Evolutionary conservation across 2,329 filamentous ascomycete genomes (phyloP), one percentile per base, ranked within the genome.

Genomic region (Colletotrichum navitas): DNA sequence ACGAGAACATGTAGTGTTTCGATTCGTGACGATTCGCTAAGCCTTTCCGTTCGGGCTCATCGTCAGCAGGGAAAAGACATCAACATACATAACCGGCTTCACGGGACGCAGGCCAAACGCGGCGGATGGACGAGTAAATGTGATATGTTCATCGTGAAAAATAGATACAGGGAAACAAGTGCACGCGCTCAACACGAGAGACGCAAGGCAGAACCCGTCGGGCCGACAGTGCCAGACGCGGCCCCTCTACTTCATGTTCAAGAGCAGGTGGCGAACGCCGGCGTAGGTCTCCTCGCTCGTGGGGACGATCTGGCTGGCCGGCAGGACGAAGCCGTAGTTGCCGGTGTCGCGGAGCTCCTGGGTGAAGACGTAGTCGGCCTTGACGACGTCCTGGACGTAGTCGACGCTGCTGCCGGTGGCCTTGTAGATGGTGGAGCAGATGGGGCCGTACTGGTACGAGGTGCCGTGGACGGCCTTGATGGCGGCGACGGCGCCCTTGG

Each of bases 401-500:
- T 88, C 86, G 29, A 84, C 82, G 56, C 81, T 83, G 65, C 77
- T 81, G 29, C 84, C 85, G 0, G 82, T 80, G 0, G 88, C 87
- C 73, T 87, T 83, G 79, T 92, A 92, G 74, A 92, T 89, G 39
- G 88, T 91, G 52, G 80, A 80, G 79, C 90, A 92, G 73, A 89
- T 87, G 2, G 88, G 85, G 0, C 87, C 86, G 56, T 85, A 82
- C 18, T 77, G 63, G 75, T 83, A 86, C 3, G 67, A 66, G 12
- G 79, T 78, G 29, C 83, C 83, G 66, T 85, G 80, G 21, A 84
- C 79, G 1, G 76, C 75, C 29, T 75, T 80, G 75, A 92, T 87
- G 29, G 88, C 89, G 2, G 83, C 81, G 21, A 85, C 84, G 7
- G 84, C 83, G 8, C 82, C 83, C 18, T 77, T 76, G 3, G 87